Base-by-base conservation (phyloP, 257 asterid genomes). In the Schizonepeta tenuifolia region DNA sequence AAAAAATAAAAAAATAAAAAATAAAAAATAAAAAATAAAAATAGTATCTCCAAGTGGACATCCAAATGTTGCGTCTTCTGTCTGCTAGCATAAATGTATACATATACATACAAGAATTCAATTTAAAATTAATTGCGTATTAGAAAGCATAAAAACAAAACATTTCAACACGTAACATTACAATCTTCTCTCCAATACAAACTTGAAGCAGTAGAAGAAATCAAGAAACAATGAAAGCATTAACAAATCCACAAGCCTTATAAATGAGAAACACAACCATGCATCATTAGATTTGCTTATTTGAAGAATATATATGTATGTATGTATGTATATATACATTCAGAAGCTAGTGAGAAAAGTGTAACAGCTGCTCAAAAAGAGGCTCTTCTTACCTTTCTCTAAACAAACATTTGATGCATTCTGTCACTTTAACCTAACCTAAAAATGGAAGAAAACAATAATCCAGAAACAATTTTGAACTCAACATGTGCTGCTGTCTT, bases 391-490 rank as follows among this genome's bases (percentile, higher is more conserved):
- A 66, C 57, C 24, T 65, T 41, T 1, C 18, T 5, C 50, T 13
- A 7, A 46, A 46, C 8, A 12, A 13, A 46, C 41, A 36, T 7
- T 35, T 35, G 40, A 35, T 38, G 43, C 41, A 22, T 44, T 33
- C 38, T 36, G 20, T 57, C 41, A 65, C 69, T 65, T 76, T 9
- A 67, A 44, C 75, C 78, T 73, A 38, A 78, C 28, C 67, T 41
- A 13, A 18, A 69, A 26, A 35, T 15, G 40, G 21, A n/a, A 60
- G n/a, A 66, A 67, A 15, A 28, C 35, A 65, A 21, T 31, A 7
- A 12, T 44, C 40, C 8, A 11, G 6, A 14, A 57, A 31, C n/a
- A 57, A 22, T 22, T 15, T 54, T 35, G 26, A 44, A 38, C 71
- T 5, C 51, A 17, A 33, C 10, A 61, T 36, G 13, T 63, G 54